Conservation (phyloP, 2,329 filamentous ascomycete species). For the Venturia oleaginea region DNA sequence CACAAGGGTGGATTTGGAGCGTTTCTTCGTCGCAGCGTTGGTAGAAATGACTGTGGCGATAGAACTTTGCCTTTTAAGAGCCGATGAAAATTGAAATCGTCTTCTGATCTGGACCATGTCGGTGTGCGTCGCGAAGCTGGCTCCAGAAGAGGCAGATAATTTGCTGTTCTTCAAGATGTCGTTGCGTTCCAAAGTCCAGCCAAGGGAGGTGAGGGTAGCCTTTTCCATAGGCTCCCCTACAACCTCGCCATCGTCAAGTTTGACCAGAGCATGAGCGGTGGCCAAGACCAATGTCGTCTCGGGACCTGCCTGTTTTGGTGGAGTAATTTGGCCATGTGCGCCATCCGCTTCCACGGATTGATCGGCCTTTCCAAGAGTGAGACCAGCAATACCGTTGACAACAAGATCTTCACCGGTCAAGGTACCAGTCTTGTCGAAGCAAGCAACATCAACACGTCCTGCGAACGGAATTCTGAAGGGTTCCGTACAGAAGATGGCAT, state of each 20-base stretch:
- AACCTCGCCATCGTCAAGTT: conserved; percentile 91
- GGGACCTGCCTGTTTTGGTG: conserved; percentile 60
- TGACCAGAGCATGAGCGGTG: conserved; percentile 90
- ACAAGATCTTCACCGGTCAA: conserved; percentile 93
- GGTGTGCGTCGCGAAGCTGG: conserved; percentile 41
- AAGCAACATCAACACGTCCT: conserved; percentile 89
- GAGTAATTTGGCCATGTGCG: conserved; percentile 69
- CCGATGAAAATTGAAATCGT: conserved; percentile 96
- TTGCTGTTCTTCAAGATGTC: conserved; percentile 69
- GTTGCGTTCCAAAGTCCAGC: conserved; percentile 86
- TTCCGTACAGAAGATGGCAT: conserved; percentile 97
- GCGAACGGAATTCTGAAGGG: conserved; percentile 97
- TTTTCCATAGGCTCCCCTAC: conserved; percentile 99
- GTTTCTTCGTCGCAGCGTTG: conserved; percentile 64
- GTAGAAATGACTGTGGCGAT: conserved; percentile 71
- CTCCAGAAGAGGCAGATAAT: conserved; percentile 35
- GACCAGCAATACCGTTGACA: conserved; percentile 90
- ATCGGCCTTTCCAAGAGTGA: conserved; percentile 61
- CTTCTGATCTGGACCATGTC: conserved; percentile 90
- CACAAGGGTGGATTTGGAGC: conserved; percentile 77
- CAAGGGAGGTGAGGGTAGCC: conserved; percentile 78
- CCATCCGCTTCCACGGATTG: conserved; percentile 66
- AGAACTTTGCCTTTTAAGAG: conserved; percentile 91
- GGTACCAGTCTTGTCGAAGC: conserved; percentile 98
- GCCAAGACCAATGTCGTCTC: conserved; percentile 90